These are phyloP conservation scores for Backusella psychrophila DNA, from an alignment of 192 early-diverging fungal genomes.

Conservation along the genomic window DNA sequence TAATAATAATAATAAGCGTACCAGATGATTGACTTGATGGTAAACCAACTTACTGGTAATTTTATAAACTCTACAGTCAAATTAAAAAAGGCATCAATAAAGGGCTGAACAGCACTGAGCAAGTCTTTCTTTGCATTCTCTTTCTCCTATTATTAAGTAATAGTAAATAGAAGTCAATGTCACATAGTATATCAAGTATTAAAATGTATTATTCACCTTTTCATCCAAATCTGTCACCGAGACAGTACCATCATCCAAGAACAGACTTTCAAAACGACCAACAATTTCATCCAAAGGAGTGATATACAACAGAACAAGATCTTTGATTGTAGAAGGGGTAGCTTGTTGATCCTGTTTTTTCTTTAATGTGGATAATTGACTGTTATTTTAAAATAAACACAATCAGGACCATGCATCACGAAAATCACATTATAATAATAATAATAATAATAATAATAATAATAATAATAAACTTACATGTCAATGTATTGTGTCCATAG, in stretches of 20 bases:
- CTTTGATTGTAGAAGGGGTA: background rate
- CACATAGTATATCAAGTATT: background rate
- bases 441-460: background rate
- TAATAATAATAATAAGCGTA: background rate
- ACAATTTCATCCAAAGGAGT: constrained; percentile 16
- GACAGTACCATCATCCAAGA: background rate
- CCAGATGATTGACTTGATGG: background rate
- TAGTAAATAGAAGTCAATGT: no score
- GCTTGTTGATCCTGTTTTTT: constrained; percentile 1
- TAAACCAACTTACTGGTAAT: constrained; percentile 40
- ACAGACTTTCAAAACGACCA: background rate
- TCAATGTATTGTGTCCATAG: constrained; percentile 45
- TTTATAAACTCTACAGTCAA: constrained; percentile 40
- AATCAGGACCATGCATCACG: background rate
- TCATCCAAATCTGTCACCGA: background rate
- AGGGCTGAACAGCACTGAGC: constrained; percentile 31
- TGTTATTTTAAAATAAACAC: background rate
- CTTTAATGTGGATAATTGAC: constrained; percentile 16
- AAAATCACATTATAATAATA: background rate
- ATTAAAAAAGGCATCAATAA: constrained; percentile 47
- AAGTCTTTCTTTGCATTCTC: constrained; percentile 33
- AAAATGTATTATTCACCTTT: background rate
- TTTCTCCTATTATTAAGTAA: constrained; percentile 12
- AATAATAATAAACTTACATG: constrained; percentile 34
- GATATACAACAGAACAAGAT: constrained; percentile 2